Base-by-base conservation (phyloP, 2,329 filamentous ascomycete species). In the Monosporascus sp. region DNA sequence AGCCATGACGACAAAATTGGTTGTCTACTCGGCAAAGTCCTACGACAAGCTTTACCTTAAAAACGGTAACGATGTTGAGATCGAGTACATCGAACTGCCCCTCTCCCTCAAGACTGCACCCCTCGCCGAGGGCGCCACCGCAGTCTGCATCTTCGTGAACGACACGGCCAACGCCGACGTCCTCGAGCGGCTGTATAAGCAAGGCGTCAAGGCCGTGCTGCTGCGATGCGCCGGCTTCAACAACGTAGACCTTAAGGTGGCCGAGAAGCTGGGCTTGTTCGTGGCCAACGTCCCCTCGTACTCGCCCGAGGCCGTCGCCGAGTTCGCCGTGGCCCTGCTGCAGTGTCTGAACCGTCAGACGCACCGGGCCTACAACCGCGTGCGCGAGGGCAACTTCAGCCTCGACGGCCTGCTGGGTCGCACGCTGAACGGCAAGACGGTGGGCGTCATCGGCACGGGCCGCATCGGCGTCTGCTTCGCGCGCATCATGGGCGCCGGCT, bases 181-280 rank as follows among this genome's bases (percentile, higher is more conserved):
- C 40, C 73, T 87, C 44, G 66, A 72, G 20, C 69, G 72, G 0
- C 76, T 87, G 8, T 70, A 76, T 51, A 55, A 63, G 20, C 58
- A 67, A 43, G 82, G 82, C 61, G 75, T 85, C 45, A 74, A 75
- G 48, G 81, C 80, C 50, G 74, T 88, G 57, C 78, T 87, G 24
- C 74, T 88, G 52, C 82, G 85, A 50, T 88, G 85, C 68, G 85
- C 85, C 2, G 85, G 85, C 53, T 86, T 77, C 74, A 87, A 88
- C 72, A 82, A 86, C 60, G 79, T 88, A 54, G 81, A 88, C 63
- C 78, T 88, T 22, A 65, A 67, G 19, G 71, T 74, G 1, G 85
- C 85, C 52, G 72, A 77, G 60, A 63, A 67, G 20, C 74, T 82
- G 3, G 77, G 78, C 53, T 70, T 88, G 58, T 80, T 81, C 62